Base-by-base conservation (phyloP, 345 rosid species). In the Chamaenerion angustifolium region DNA sequence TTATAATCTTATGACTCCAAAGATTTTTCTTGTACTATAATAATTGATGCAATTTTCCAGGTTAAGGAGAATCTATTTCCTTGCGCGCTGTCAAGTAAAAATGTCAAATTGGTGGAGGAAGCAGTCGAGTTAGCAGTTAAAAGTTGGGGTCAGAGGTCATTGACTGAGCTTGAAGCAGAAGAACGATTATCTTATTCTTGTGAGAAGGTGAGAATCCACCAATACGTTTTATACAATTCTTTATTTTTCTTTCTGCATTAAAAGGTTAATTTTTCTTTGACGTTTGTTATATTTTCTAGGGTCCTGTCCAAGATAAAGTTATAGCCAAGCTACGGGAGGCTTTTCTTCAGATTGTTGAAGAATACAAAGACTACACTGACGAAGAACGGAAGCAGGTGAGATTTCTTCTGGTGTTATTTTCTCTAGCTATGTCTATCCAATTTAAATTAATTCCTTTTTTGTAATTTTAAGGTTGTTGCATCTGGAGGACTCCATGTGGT, bases 401-500 rank as follows among this genome's bases (percentile, higher is more conserved):
- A 15, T 23, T 57, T 65, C 50, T 15, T 45, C 18, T 49, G 51
- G 43, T 41, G 49, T 14, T 51, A 12, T 54, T 47, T 43, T 31
- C 40, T 56, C 51, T 45, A 64, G 42, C 5, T 19, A 21, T 21
- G 25, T 54, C 16, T 37, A 8, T 43, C 11, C 10, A 18, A 4
- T 43, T 23, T 12, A 23, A 12, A 43, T 43, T 19, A 6, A 49
- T 64, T 18, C 21, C 55, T 58, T 58, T 51, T 56, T 42, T 45
- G 42, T 43, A 37, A 40, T 25, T 45, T 71, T 62, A 68, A 90
- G 98, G 98, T 78, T 55, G 88, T 86, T 55, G 79, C 74, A 57
- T 88, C 95, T 44, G 98, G 95, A 66, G 98, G 98, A 51, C 88
- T 86, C 40, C 95, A 90, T 49, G 98, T 90, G 54, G 83, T 90